Evolutionary conservation across 441 rosid species (phyloP).

Genomic region (Adansonia gregorii): DNA sequence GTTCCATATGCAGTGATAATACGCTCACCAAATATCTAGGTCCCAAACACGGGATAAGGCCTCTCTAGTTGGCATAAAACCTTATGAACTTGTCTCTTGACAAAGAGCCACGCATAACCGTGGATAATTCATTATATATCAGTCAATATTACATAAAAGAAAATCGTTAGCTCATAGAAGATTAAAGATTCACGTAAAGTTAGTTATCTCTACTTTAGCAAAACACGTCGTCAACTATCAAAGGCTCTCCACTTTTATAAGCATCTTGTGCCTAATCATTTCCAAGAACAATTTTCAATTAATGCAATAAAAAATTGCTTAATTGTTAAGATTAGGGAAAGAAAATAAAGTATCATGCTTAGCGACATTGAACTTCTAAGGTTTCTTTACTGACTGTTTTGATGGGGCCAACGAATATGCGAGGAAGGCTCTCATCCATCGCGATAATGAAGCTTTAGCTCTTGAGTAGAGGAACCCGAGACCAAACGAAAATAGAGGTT

Average conservation of each 20-base stretch:
- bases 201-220: constrained; percentile 88
- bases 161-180: background rate
- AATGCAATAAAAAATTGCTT: background rate
- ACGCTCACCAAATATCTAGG: too few species aligned
- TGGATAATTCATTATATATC: background rate
- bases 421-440: constrained; percentile 77
- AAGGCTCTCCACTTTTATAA: constrained; percentile 80
- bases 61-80: too few species aligned
- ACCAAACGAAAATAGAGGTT: constrained; percentile 50
- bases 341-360: constrained; percentile 42
- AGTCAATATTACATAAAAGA: background rate
- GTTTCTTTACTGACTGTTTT: constrained; percentile 92
- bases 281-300: background rate
- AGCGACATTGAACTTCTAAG: constrained; percentile 85
- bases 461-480: constrained; percentile 35
- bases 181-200: background rate
- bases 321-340: background rate
- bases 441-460: constrained; percentile 40
- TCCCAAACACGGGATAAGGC: too few species aligned
- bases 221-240: constrained; percentile 92
- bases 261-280: constrained; percentile 73
- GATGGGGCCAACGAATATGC: constrained; percentile 85
- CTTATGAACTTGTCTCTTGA: too few species aligned
- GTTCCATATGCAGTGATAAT: too few species aligned
- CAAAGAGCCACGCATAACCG: too few species aligned